These are phyloP conservation scores for Fusarium oligoseptatum DNA, from an alignment of 2,329 filamentous ascomycete species.

Conservation along the genomic window DNA sequence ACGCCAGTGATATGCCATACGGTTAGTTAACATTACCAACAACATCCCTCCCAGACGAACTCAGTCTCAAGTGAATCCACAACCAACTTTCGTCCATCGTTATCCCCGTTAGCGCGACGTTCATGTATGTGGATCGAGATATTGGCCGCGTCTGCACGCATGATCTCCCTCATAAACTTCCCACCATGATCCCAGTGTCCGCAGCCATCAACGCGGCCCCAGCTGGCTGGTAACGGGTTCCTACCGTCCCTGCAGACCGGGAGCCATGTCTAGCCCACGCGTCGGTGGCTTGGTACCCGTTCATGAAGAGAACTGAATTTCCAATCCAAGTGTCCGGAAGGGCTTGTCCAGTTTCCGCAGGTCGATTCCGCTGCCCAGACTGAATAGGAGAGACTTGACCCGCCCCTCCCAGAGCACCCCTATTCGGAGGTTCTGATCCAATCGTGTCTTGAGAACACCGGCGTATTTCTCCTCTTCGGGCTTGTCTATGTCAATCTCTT, in stretches of 20 bases:
- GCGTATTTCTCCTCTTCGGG: slow-evolving; percentile 75
- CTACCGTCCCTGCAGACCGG: slow-evolving; percentile 9
- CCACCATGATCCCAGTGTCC: slow-evolving; percentile 20
- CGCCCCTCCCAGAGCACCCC: slow-evolving; percentile 93
- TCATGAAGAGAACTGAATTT: slow-evolving; percentile 87
- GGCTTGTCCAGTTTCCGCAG: slow-evolving; percentile 81
- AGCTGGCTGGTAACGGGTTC: slow-evolving; percentile 12
- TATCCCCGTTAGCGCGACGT: slow-evolving; percentile 17
- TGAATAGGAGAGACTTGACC: slow-evolving; percentile 92
- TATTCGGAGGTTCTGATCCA: slow-evolving; percentile 90
- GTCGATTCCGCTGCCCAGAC: slow-evolving; percentile 88
- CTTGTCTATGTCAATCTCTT: slow-evolving; percentile 35
- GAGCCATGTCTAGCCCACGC: slow-evolving; percentile 1
- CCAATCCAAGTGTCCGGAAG: slow-evolving; percentile 81
- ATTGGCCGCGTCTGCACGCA: slow-evolving; percentile 9
- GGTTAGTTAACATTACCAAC: slow-evolving; percentile 8
- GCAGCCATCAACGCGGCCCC: slow-evolving; percentile 13
- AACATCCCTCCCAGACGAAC: background rate
- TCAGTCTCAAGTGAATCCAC: slow-evolving; percentile 1
- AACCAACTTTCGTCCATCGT: slow-evolving; percentile 1
- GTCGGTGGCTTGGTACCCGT: slow-evolving; percentile 3
- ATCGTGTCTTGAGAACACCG: slow-evolving; percentile 88
- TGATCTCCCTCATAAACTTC: slow-evolving; percentile 15
- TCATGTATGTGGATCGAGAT: slow-evolving; percentile 21
- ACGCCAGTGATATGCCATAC: slow-evolving; percentile 35